These are phyloP conservation scores for Ophiosphaerella korrae DNA, from an alignment of 2,329 filamentous ascomycete species.

Conservation along the genomic window DNA sequence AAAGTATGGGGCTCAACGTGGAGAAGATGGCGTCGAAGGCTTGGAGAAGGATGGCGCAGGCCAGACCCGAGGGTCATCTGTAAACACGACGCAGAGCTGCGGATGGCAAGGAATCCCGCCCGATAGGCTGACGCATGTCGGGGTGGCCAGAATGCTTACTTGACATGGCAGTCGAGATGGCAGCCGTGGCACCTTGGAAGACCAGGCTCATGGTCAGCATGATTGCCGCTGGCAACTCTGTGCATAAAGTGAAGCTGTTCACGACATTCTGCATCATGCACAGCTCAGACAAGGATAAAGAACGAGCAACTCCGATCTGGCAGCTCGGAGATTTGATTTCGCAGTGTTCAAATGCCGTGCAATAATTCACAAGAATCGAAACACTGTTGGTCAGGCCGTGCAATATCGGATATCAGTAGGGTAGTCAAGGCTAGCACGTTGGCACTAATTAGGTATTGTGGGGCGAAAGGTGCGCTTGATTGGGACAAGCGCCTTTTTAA, in stretches of 20 bases:
- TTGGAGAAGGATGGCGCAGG: no score
- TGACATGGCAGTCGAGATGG: conserved; percentile 1
- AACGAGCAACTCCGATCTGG: conserved; percentile 6
- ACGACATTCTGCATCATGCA: conserved; percentile 2
- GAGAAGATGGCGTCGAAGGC: not conserved
- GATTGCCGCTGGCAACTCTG: not conserved
- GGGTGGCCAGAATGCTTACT: conserved; percentile 7
- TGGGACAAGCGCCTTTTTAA: not conserved
- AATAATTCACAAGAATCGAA: not conserved
- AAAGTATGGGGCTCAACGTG: not conserved
- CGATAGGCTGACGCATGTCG: conserved; percentile 14
- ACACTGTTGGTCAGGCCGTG: not conserved
- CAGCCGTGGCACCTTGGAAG: not conserved
- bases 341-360: not conserved
- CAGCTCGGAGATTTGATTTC: not conserved
- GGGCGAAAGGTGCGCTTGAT: not conserved
- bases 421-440: not conserved
- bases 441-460: no score
- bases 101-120: conserved; percentile 14
- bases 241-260: not conserved
- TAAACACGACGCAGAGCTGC: conserved; percentile 1
- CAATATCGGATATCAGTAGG: not conserved
- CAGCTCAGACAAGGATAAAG: not conserved
- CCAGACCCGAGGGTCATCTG: not conserved
- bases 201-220: not conserved